These are phyloP conservation scores for Brachypodium distachyon DNA, from an alignment of 202 grass and related monocot genomes.

Conservation along the genomic window DNA sequence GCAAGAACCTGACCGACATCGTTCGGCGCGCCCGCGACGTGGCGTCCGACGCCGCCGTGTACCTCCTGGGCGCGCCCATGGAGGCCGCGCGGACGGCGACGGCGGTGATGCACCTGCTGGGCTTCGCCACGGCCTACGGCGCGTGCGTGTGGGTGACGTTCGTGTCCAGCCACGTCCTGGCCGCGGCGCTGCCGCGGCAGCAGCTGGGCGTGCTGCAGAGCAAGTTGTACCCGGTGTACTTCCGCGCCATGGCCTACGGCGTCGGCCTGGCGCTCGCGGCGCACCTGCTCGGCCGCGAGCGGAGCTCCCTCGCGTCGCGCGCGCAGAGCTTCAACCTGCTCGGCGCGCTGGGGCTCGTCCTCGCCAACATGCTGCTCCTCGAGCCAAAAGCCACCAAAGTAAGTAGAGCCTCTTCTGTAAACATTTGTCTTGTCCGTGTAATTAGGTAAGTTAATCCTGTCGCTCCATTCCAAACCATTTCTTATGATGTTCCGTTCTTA, in stretches of 20 bases:
- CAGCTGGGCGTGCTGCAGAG: constrained; percentile 84
- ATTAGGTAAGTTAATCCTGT: too few relatives aligned
- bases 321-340: constrained; percentile 62
- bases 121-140: constrained; percentile 54
- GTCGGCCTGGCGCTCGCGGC: constrained; percentile 36
- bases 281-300: constrained; percentile 45
- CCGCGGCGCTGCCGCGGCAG: constrained; percentile 41
- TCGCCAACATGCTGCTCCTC: constrained; percentile 56
- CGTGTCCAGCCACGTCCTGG: constrained; percentile 64
- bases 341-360: constrained; percentile 31
- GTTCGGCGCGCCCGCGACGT: constrained; percentile 34
- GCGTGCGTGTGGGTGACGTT: constrained; percentile 80
- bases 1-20: constrained; percentile 58
- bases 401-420: not conserved
- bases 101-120: constrained; percentile 52
- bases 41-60: constrained; percentile 34
- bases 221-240: constrained; percentile 88
- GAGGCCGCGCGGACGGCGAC: constrained; percentile 26
- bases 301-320: constrained; percentile 18
- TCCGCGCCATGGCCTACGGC: constrained; percentile 53
- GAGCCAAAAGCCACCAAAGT: constrained; percentile 82
- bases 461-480: not conserved
- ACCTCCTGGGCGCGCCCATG: constrained; percentile 10
- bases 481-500: not conserved
- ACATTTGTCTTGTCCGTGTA: not conserved